Conservation (phyloP, 208 protist species). For the Zelonia costaricensis region DNA sequence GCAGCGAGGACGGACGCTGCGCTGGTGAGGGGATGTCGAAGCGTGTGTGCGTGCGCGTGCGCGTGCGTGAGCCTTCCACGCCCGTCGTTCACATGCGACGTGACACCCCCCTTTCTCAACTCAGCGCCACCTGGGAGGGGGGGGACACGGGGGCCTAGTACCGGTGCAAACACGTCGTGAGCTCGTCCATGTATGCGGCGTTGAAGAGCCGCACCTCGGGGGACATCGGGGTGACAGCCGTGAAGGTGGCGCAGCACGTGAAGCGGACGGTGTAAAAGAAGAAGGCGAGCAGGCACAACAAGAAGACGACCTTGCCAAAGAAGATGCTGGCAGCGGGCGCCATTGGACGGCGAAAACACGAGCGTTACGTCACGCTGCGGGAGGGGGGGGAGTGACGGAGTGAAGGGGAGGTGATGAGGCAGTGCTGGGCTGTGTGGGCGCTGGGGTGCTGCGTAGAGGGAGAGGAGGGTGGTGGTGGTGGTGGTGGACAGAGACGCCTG, state of each 20-base stretch:
- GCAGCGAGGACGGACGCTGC: too few relatives aligned
- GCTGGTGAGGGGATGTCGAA: too few relatives aligned
- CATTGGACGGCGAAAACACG: background rate
- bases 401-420: too few relatives aligned
- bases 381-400: too few relatives aligned
- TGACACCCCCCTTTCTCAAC: background rate
- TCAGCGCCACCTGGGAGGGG: too few relatives aligned
- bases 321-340: constrained; percentile 1
- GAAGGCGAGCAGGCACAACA: constrained; percentile 48
- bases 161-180: constrained; percentile 48
- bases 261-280: constrained; percentile 63
- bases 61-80: too few relatives aligned
- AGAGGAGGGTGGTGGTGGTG: too few relatives aligned
- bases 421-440: too few relatives aligned
- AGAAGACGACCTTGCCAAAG: constrained; percentile 38
- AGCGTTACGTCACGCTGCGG: too few relatives aligned
- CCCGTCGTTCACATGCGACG: background rate
- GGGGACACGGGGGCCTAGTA: constrained; percentile 34
- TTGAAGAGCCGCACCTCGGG: constrained; percentile 43
- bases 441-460: too few relatives aligned
- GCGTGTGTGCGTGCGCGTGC: too few relatives aligned
- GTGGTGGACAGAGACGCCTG: too few relatives aligned
- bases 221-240: constrained; percentile 49
- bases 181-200: constrained; percentile 40
- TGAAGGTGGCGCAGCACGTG: constrained; percentile 75